A percentile compares a stretch with the other conserved stretches of the same genome.
phyloP scores from a whole-genome alignment of 2,329 filamentous ascomycete genomes.

The Talaromyces islandicus region DNA sequence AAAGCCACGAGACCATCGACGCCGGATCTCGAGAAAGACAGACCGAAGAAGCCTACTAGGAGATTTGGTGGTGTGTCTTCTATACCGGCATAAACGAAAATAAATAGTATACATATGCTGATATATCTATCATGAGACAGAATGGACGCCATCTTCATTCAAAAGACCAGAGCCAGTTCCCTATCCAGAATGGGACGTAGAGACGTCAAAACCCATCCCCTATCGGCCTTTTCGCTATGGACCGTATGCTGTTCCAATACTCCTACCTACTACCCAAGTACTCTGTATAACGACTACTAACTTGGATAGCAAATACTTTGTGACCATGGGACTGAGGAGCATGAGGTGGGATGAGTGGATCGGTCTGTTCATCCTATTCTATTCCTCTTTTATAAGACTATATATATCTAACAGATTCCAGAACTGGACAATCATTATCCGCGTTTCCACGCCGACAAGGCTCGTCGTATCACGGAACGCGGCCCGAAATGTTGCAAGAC shows the following conservation, averaged over 20 bases:
- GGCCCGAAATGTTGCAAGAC: conserved; percentile 63
- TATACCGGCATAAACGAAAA: background rate
- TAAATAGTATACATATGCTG: background rate
- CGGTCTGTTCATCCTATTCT: conserved; percentile 20
- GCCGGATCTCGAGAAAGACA: conserved; percentile 43
- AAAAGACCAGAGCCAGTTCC: conserved; percentile 54
- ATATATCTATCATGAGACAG: conserved; percentile 18
- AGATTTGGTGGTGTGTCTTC: conserved; percentile 40
- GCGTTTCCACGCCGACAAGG: conserved; percentile 67
- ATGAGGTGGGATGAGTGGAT: conserved; percentile 72
- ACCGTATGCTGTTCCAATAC: conserved; percentile 40
- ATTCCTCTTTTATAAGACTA: background rate
- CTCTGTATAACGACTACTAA: background rate
- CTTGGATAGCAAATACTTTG: conserved; percentile 54
- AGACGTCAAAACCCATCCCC: conserved; percentile 64
- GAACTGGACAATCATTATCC: conserved; percentile 77
- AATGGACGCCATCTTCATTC: conserved; percentile 56
- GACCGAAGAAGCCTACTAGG: conserved; percentile 28
- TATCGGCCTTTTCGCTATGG: conserved; percentile 76
- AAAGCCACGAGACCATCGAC: conserved; percentile 18
- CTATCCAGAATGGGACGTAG: conserved; percentile 64
- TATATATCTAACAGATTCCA: conserved; percentile 15
- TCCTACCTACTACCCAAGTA: background rate
- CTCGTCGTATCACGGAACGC: conserved; percentile 59
- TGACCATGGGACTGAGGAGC: conserved; percentile 70